Percentiles rank a stretch among this genome's conserved stretches.
Evolutionary conservation across 2,329 filamentous ascomycete genomes (phyloP).

Genomic region (Hymenoscyphus infarciens): DNA sequence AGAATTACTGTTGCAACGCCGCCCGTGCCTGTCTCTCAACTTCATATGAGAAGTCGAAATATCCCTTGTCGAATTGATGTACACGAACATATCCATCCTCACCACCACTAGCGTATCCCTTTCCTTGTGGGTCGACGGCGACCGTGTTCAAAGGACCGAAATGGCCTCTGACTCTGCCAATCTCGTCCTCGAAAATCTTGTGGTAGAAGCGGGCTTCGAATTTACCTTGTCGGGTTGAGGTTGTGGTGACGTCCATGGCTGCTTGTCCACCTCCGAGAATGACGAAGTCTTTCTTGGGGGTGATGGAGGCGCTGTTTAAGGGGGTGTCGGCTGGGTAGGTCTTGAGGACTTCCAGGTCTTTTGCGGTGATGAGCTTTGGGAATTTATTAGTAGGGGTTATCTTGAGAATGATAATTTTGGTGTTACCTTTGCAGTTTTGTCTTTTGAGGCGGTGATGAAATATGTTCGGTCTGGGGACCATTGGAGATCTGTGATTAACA

Average conservation of each 20-base stretch:
- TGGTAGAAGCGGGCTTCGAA: constrained; percentile 99
- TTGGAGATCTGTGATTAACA: constrained; percentile 80
- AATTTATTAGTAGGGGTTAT: constrained; percentile 14
- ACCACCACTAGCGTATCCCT: constrained; percentile 89
- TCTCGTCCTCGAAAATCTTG: constrained; percentile 99
- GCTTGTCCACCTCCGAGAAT: constrained; percentile 97
- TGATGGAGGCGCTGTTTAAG: constrained; percentile 92
- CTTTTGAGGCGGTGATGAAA: constrained; percentile 97
- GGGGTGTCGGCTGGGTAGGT: constrained; percentile 90
- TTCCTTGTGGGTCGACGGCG: constrained; percentile 85
- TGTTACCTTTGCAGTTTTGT: constrained; percentile 86
- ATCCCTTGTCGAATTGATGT: constrained; percentile 97
- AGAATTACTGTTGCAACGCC: constrained; percentile 27
- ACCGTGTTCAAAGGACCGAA: constrained; percentile 89
- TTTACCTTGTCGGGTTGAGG: constrained; percentile 90
- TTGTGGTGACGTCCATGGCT: constrained; percentile 95
- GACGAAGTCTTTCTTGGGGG: constrained; percentile 94
- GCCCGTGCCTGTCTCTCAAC: constrained; percentile 74
- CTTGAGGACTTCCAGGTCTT: constrained; percentile 88
- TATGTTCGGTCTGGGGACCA: constrained; percentile 93
- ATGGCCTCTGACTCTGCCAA: constrained; percentile 93
- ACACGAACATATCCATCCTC: constrained; percentile 98
- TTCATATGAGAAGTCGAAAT: constrained; percentile 98
- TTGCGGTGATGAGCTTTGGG: constrained; percentile 69
- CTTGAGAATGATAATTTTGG: neutral